Percentiles rank a stretch among this genome's conserved stretches.
These are phyloP conservation scores for Amphibolis antarctica DNA, from an alignment of 106 monocot species.

Conservation along the genomic window DNA sequence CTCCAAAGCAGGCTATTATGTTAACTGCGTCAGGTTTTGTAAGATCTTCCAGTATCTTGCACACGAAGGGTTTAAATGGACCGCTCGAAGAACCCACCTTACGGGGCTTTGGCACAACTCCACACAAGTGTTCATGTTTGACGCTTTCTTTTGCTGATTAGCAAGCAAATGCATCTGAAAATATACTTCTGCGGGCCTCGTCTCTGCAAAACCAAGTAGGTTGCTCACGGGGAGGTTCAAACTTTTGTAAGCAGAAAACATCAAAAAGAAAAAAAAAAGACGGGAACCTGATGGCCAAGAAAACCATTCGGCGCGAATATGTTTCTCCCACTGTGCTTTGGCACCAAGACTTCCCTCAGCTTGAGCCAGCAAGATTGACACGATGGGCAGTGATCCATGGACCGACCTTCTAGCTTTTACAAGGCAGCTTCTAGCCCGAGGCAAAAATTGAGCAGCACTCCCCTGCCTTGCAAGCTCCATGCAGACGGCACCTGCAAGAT, in stretches of 20 bases:
- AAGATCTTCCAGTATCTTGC: slow-evolving; percentile 78
- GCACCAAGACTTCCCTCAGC: slow-evolving; percentile 77
- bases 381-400: slow-evolving; percentile 41
- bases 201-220: slow-evolving; percentile 32
- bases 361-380: slow-evolving; percentile 68
- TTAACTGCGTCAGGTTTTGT: slow-evolving; percentile 17
- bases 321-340: slow-evolving; percentile 68
- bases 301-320: slow-evolving; percentile 69
- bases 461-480: slow-evolving; percentile 76
- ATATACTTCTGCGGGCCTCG: slow-evolving; percentile 80
- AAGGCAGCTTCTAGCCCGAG: slow-evolving; percentile 45
- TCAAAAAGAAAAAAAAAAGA: background rate
- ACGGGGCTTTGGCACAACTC: slow-evolving; percentile 41
- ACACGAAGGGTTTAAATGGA: slow-evolving; percentile 84
- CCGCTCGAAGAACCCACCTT: slow-evolving; percentile 59
- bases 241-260: background rate
- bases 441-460: slow-evolving; percentile 47
- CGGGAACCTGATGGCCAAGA: slow-evolving; percentile 82
- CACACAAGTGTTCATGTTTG: slow-evolving; percentile 18
- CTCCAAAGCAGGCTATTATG: too few species aligned
- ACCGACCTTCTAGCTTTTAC: slow-evolving; percentile 44
- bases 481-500: slow-evolving; percentile 55
- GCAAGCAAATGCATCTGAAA: slow-evolving; percentile 89
- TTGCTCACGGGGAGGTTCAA: background rate
- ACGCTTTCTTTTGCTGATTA: slow-evolving; percentile 12